Evolutionary conservation across 257 asterid species (phyloP).

Genomic region (Pogostemon cablin): DNA sequence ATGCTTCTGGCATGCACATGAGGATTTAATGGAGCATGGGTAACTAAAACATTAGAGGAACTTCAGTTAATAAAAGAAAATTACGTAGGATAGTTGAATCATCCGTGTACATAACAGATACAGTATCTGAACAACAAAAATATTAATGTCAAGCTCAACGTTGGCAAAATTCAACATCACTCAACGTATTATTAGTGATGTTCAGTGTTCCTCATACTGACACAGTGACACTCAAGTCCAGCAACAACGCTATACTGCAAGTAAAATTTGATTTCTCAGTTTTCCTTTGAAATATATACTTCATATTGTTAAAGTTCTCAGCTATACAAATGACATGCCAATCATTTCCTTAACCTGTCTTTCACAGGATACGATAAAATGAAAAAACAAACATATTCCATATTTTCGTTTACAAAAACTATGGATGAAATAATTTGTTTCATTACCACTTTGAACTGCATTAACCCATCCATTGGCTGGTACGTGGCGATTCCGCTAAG

Average conservation of each 20-base stretch:
- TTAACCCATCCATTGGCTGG: constrained; percentile 79
- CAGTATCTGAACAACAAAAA: neutral
- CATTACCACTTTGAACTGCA: constrained; percentile 82
- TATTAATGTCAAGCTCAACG: neutral
- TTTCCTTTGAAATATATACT: no score
- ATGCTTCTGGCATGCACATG: neutral
- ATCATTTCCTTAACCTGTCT: neutral
- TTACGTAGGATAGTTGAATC: neutral
- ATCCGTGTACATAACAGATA: neutral
- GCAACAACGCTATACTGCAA: no score
- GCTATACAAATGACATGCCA: neutral
- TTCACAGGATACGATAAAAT: neutral
- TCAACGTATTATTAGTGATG: neutral
- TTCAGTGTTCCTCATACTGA: neutral
- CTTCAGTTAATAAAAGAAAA: neutral
- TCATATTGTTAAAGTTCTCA: neutral
- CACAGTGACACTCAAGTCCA: neutral
- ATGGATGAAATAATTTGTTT: neutral
- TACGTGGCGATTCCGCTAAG: constrained; percentile 72
- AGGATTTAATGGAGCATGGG: neutral
- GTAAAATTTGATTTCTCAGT: neutral
- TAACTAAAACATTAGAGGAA: neutral
- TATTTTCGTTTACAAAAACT: neutral
- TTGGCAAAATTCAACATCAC: no score
- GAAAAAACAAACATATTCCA: neutral